Evolutionary conservation across 768 basidiomycete genomes (phyloP), one percentile per base, ranked within the genome.

Genomic region (Kwoniella dendrophila): DNA sequence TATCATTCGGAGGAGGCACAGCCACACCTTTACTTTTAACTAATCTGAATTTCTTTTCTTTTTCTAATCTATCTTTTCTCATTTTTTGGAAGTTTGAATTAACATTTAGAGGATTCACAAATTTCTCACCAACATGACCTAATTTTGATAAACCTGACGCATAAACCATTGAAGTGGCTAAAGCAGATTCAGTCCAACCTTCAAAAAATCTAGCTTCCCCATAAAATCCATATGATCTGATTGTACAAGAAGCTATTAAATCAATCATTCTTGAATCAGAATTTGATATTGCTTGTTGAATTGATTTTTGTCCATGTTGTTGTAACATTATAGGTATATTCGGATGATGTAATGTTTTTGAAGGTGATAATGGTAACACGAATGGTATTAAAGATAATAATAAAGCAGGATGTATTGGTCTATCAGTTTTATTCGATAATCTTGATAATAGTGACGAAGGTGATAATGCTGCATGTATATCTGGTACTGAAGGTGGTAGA

Each of bases 231-330:
- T 36, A 40, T 11, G 67, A 40, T 3, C 68, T 55, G 10, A 71
- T 41, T 3, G 34, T 47, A 20, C 52, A 59, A 3, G 60, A 71
- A 6, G 66, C 54, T n/a, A 69, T 56, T 22, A 69, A 16, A 33
- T 75, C 74, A 8, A 75, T 45, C 0, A 72, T n/a, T 1, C 71
- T 48, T 5, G 65, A 41, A 54, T 75, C 73, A 26, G 54, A 62
- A 45, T 27, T 51, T 8, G 62, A 20, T 16, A 65, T 43, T 1
- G 67, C 56, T 56, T 45, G 2, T 58, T 56, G 7, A 38, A 24
- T 11, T 70, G 60, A 1, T 43, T 22, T 2, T 45, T 30, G 18
- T 14, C n/a, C 32, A 30, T 51, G 49, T 1, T 29, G 32, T 20
- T 51, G 49, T 12, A 48, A 30, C 22, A 68, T 8, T 64, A 53